Evolutionary conservation across 2,329 filamentous ascomycete species (phyloP), one percentile per base, ranked within the genome.

Genomic region (Aspergillus glaucus): DNA sequence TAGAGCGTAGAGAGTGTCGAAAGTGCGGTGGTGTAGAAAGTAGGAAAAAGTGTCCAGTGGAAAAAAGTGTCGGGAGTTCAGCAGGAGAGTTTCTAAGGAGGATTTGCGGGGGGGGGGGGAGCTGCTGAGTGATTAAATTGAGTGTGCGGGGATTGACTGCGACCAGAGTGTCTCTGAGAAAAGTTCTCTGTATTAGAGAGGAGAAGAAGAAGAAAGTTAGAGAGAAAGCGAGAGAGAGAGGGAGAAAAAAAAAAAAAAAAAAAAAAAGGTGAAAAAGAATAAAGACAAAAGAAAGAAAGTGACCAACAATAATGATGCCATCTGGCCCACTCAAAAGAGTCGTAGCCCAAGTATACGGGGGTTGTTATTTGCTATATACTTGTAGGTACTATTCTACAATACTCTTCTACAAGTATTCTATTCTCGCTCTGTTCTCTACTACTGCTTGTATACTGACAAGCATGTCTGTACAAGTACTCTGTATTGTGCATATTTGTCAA

Each of bases 101-200:
- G 26, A 30, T 43, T 43, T 43, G 40, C 40, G 40, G 40, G 40
- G 40, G 40, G 40, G 40, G 40, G 40, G 40, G 15, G 8, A 17
- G 15, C 22, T 14, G 22, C 40, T 43, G 44, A 43, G 51, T 55
- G 50, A 48, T 45, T 51, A 47, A 7, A 46, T 45, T 36, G 30
- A 32, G 42, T 40, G 28, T 42, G 43, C 32, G 32, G 49, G 37
- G 48, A 44, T 44, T 19, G 15, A 17, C 14, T 17, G 36, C 36
- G 19, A 39, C 26, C 10, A 30, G 26, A 28, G 10, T 30, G 10
- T 30, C 12, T 12, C 4, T 30, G 4, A 30, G 26, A 30, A 9
- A 30, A 3, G 10, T 4, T 15, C 15, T 15, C 26, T 30, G 26
- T 30, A 30, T 30, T 12, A 30, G 26, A 19, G 8, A 6, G 19